Percentiles rank a stretch among this genome's conserved stretches.
These are phyloP conservation scores for Datisca glomerata DNA, from an alignment of 306 rosid species.

Conservation along the genomic window DNA sequence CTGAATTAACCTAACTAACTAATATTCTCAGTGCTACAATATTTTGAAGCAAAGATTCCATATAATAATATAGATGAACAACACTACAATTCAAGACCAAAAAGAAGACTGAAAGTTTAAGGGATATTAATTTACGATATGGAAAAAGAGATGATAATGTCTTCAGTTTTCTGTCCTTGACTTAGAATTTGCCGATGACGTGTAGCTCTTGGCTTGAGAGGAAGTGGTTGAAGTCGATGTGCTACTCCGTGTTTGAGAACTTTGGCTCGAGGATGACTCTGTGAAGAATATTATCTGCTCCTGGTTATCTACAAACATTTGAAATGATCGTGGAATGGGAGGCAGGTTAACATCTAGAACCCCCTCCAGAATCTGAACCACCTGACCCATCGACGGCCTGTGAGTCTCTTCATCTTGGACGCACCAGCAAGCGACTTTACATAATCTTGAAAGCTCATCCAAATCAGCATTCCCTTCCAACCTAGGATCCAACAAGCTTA, in stretches of 20 bases:
- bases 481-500: conserved; percentile 40
- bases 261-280: conserved; percentile 42
- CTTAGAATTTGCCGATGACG: neutral
- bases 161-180: neutral
- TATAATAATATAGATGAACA: neutral
- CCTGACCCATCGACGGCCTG: conserved; percentile 73
- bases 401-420: conserved; percentile 62
- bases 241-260: conserved; percentile 29
- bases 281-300: conserved; percentile 49
- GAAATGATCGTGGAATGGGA: conserved; percentile 50
- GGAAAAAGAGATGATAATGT: neutral
- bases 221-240: conserved; percentile 26
- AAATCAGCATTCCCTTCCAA: conserved; percentile 36
- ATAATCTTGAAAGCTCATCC: conserved; percentile 34
- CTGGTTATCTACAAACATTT: conserved; percentile 32
- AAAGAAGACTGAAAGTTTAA: too few relatives aligned
- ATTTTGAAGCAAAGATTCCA: neutral
- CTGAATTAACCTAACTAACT: neutral
- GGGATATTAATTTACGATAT: too few relatives aligned
- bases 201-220: conserved; percentile 16
- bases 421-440: conserved; percentile 80
- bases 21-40: neutral
- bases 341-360: conserved; percentile 42
- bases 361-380: conserved; percentile 73
- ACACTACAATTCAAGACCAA: neutral